Evolutionary conservation across 1,139 yeast species (phyloP).

Genomic region (Yamadazyma diddensiae): DNA sequence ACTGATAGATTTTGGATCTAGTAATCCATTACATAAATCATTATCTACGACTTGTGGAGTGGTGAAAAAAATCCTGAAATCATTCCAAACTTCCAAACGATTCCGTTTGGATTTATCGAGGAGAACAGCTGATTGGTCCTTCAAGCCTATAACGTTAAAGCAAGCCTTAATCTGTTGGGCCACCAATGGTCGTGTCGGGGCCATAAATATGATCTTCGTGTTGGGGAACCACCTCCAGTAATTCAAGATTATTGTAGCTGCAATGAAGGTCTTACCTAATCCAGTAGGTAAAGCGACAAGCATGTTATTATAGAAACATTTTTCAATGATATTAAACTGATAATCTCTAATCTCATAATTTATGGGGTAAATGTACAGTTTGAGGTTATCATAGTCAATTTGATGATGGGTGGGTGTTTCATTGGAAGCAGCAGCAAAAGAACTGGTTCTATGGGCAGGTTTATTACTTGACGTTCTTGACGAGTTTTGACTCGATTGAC

Average conservation of each 20-base stretch:
- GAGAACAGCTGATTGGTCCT: slow-evolving; percentile 73
- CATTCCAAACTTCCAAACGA: slow-evolving; percentile 71
- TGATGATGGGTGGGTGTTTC: slow-evolving; percentile 50
- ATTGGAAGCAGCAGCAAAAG: slow-evolving; percentile 1
- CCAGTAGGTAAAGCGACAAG: slow-evolving; percentile 97
- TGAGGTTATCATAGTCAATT: slow-evolving; percentile 38
- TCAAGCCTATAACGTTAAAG: slow-evolving; percentile 80
- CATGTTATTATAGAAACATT: slow-evolving; percentile 70
- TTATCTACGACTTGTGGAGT: slow-evolving; percentile 97
- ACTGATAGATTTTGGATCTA: slow-evolving; percentile 72
- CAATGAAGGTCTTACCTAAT: slow-evolving; percentile 94
- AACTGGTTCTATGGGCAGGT: neutral
- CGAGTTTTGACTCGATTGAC: slow-evolving; percentile 1
- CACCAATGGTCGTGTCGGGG: slow-evolving; percentile 96
- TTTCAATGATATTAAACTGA: slow-evolving; percentile 74
- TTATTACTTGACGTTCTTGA: neutral
- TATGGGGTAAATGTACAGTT: slow-evolving; percentile 75
- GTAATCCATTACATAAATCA: slow-evolving; percentile 71
- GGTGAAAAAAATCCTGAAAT: slow-evolving; percentile 80
- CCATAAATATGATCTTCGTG: slow-evolving; percentile 86
- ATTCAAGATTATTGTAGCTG: slow-evolving; percentile 90
- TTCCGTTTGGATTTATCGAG: slow-evolving; percentile 67
- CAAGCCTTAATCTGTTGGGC: slow-evolving; percentile 97
- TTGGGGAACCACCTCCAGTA: slow-evolving; percentile 79
- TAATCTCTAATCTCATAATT: slow-evolving; percentile 83